Percentiles rank a stretch among this genome's conserved stretches.
These are phyloP conservation scores for Wallacemonas sp. DNA, from an alignment of 208 protist species.

Conservation along the genomic window DNA sequence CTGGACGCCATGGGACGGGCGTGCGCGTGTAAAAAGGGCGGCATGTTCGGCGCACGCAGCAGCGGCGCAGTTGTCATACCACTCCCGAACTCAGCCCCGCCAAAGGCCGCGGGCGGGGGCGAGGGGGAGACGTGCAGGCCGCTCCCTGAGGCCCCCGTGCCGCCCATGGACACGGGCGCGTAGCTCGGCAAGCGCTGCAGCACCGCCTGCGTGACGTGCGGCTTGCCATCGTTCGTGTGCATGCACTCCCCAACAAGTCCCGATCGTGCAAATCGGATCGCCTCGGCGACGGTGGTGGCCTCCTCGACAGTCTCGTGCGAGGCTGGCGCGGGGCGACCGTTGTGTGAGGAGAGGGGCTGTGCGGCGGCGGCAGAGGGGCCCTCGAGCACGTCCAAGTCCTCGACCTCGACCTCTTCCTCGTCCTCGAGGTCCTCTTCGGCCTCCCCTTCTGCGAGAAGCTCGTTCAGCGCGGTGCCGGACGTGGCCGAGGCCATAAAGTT, in stretches of 20 bases:
- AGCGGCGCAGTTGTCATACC: background rate
- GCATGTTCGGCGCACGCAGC: background rate
- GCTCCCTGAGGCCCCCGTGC: background rate
- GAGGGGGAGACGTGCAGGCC: background rate
- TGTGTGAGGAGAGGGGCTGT: background rate
- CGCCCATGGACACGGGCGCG: slow-evolving; percentile 10
- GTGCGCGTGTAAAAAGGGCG: background rate
- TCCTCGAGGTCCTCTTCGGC: slow-evolving; percentile 9
- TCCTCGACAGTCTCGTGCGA: background rate
- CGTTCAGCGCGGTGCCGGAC: background rate
- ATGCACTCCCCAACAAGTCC: slow-evolving; percentile 32
- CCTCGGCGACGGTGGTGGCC: slow-evolving; percentile 30
- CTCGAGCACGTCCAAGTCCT: slow-evolving; percentile 1
- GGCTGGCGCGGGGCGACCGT: background rate
- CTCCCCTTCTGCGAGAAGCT: background rate
- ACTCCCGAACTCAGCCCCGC: no score
- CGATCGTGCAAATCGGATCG: slow-evolving; percentile 35
- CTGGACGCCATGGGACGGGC: no score
- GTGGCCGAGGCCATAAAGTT: slow-evolving; percentile 24
- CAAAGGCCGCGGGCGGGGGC: background rate
- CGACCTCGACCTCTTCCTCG: background rate
- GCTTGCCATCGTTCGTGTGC: slow-evolving; percentile 31
- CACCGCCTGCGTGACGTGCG: slow-evolving; percentile 19
- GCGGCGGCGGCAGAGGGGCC: background rate
- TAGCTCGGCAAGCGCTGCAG: slow-evolving; percentile 12